Percentiles rank a stretch among this genome's conserved stretches.
These are phyloP conservation scores for Ophiostoma novo-ulmi DNA, from an alignment of 2,329 filamentous ascomycete species.

Conservation along the genomic window DNA sequence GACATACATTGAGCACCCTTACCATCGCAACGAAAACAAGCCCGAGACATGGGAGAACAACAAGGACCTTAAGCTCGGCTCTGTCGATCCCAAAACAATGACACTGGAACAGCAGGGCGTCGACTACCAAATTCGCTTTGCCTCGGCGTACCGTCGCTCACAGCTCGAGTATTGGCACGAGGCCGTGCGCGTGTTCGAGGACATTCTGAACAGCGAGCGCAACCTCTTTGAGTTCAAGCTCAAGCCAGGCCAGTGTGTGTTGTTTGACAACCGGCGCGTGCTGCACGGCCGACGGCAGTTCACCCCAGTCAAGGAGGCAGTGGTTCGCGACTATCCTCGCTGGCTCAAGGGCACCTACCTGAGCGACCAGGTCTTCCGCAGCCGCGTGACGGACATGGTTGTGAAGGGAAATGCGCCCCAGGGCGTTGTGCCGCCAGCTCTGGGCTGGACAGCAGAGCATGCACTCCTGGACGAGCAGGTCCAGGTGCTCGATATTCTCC, in stretches of 20 bases:
- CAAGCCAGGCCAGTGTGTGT: constrained; percentile 75
- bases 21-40: not conserved
- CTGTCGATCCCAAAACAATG: not conserved
- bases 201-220: constrained; percentile 50
- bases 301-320: not conserved
- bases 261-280: constrained; percentile 88
- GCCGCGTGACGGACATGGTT: constrained; percentile 23
- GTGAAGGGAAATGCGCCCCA: constrained; percentile 26
- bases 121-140: not conserved
- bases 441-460: not conserved
- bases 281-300: constrained; percentile 78
- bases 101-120: not conserved
- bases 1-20: not conserved
- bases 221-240: constrained; percentile 68
- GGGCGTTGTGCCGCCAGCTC: constrained; percentile 13
- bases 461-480: not conserved
- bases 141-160: not conserved
- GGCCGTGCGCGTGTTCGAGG: constrained; percentile 54
- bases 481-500: constrained; percentile 11
- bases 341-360: constrained; percentile 88
- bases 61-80: not conserved
- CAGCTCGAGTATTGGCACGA: constrained; percentile 28
- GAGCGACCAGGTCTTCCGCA: constrained; percentile 44
- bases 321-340: constrained; percentile 49
- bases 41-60: not conserved